These are phyloP conservation scores for Heliamphora exappendiculata DNA, from an alignment of 148 eudicot genomes.

Conservation along the genomic window DNA sequence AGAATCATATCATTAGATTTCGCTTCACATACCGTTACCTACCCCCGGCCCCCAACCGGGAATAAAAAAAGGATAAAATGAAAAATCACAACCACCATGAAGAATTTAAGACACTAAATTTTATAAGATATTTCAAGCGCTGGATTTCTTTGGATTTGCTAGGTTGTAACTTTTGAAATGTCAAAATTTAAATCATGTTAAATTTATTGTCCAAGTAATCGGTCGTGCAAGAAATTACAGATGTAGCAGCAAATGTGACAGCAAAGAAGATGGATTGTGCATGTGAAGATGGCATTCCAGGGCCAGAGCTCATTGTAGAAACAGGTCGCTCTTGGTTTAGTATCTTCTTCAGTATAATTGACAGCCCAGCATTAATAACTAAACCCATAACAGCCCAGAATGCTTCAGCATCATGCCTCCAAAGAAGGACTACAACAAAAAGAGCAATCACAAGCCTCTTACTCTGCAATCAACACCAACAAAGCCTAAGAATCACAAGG, in stretches of 20 bases:
- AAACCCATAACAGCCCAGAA: slow-evolving; percentile 76
- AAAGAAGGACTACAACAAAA: slow-evolving; percentile 38
- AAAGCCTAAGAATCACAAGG: background rate
- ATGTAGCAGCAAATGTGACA: slow-evolving; percentile 33
- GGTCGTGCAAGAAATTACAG: slow-evolving; percentile 26
- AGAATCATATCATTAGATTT: background rate
- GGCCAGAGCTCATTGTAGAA: slow-evolving; percentile 52
- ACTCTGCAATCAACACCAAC: slow-evolving; percentile 47
- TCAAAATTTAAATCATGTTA: background rate
- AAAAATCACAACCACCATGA: background rate
- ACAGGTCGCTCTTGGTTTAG: slow-evolving; percentile 82
- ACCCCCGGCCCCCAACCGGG: background rate
- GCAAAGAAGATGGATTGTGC: slow-evolving; percentile 69
- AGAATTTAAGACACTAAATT: background rate
- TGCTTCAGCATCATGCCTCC: slow-evolving; percentile 80
- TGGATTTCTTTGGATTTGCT: background rate
- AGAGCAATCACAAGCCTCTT: slow-evolving; percentile 60
- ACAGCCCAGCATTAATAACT: slow-evolving; percentile 41
- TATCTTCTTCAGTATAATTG: slow-evolving; percentile 41
- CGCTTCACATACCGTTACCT: background rate
- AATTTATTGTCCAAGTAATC: too few species aligned
- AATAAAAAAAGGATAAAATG: background rate
- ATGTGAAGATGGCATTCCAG: slow-evolving; percentile 97
- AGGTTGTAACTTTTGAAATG: too few species aligned
- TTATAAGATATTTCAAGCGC: background rate